Evolutionary conservation across 2,329 filamentous ascomycete species (phyloP), one percentile per base, ranked within the genome.

Genomic region (Whalleya microplaca): DNA sequence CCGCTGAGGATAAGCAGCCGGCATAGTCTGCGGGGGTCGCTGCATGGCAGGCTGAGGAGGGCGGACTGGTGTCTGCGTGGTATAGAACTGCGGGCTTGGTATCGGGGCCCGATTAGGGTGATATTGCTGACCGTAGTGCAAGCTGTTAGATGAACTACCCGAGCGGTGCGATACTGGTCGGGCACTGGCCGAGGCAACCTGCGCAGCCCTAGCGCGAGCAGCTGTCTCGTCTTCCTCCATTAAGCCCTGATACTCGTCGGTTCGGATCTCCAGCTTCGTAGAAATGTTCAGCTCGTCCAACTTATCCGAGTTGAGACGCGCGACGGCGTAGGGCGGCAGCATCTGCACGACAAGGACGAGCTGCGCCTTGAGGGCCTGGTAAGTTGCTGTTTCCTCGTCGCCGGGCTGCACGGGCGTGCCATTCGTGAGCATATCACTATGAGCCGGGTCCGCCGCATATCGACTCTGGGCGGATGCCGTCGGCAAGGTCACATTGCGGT

Each of bases 251-350:
- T 90, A 90, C 66, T 92, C 86, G 49, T 88, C 86, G 6, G 83
- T 86, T 58, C 90, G 85, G 45, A 96, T 79, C 56, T 91, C 76
- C 19, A 96, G 83, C 69, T 86, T 91, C 45, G 86, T 91, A 75
- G 88, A 94, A 69, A 96, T 89, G 60, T 91, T 88, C 46, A 96
- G 78, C 55, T 92, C 90, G 27, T 88, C 88, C n/a, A 96, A 76
- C 71, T 92, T 90, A 69, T 96, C 89, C 9, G 92, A 92, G 66
- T 96, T 88, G 59, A 96, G 78, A 67, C 95, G 94, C 5, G 92
- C 88, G 21, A 96, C 89, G 1, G 90, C 90, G 69, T 92, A 95
- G 1, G 92, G 92, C 1, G 92, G 92, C 10, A 96, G 76, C 41
- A 83, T 85, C 62, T 88, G 82, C 58, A 96, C 83, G 60, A 96